phyloP scores from a whole-genome alignment of 2,329 filamentous ascomycete genomes.

The Sclerotinia sclerotiorum region DNA sequence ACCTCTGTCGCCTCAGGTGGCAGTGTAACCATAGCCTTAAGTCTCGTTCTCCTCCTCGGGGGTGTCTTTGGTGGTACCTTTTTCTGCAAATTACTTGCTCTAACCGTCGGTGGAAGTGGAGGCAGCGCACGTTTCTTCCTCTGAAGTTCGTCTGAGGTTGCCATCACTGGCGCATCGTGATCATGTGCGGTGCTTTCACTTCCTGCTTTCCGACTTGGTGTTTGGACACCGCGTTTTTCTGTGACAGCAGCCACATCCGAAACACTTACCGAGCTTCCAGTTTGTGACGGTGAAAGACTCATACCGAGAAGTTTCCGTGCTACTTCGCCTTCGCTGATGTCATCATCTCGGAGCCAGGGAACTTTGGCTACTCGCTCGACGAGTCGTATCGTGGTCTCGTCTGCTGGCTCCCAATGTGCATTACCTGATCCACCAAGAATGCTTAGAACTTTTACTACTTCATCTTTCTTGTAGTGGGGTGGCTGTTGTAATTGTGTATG shows the following conservation, averaged over 20 bases:
- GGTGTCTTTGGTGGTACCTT: constrained; percentile 41
- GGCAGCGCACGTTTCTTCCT: constrained; percentile 34
- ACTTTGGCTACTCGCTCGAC: constrained; percentile 74
- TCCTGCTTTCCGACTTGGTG: constrained; percentile 63
- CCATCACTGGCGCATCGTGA: constrained; percentile 30
- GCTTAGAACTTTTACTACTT: constrained; percentile 73
- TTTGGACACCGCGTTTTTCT: constrained; percentile 80
- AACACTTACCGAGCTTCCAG: constrained; percentile 73
- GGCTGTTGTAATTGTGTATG: constrained; percentile 87
- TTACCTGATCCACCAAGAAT: constrained; percentile 68
- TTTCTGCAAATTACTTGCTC: constrained; percentile 34
- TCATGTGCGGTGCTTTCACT: constrained; percentile 36
- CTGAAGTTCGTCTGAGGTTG: constrained; percentile 24
- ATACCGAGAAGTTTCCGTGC: constrained; percentile 67
- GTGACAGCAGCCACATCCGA: constrained; percentile 75
- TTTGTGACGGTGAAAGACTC: constrained; percentile 62
- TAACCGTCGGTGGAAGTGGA: constrained; percentile 33
- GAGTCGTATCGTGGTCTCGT: constrained; percentile 76
- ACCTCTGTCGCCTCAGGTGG: constrained; percentile 21
- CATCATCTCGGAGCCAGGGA: constrained; percentile 59
- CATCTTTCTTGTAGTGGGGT: constrained; percentile 87
- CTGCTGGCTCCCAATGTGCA: constrained; percentile 75
- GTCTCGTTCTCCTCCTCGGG: constrained; percentile 38
- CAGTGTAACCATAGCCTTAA: constrained; percentile 31
- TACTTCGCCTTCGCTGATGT: constrained; percentile 48